phyloP scores from a whole-genome alignment of 2,329 filamentous ascomycete species.

The Colletotrichum echinochloae region DNA sequence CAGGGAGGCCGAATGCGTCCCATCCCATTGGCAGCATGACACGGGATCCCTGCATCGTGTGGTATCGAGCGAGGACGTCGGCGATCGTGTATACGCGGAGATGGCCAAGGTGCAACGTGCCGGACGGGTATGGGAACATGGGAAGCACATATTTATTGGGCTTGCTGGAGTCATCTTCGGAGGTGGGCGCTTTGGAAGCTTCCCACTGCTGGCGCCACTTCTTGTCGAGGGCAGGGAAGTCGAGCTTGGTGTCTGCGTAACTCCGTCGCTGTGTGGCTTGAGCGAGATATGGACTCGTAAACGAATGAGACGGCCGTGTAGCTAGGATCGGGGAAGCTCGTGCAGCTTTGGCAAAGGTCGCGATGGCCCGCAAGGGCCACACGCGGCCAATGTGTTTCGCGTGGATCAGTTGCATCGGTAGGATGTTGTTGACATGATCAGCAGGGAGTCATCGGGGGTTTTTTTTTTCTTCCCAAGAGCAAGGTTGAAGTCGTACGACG shows the following conservation, averaged over 20 bases:
- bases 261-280: conserved; percentile 45
- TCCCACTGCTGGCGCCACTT: conserved; percentile 67
- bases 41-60: conserved; percentile 77
- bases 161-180: conserved; percentile 41
- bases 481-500: conserved; percentile 21
- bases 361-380: conserved; percentile 30
- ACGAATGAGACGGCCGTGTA: conserved; percentile 22
- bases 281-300: conserved; percentile 20
- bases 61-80: conserved; percentile 84
- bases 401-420: conserved; percentile 47
- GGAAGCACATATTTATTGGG: conserved; percentile 76
- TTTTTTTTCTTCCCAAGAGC: too few relatives aligned
- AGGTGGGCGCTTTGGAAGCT: conserved; percentile 38
- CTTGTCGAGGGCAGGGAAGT: conserved; percentile 60
- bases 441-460: not conserved
- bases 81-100: conserved; percentile 91
- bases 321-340: conserved; percentile 18
- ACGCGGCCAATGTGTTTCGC: conserved; percentile 44
- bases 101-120: conserved; percentile 87
- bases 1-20: conserved; percentile 92
- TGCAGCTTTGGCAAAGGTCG: conserved; percentile 21
- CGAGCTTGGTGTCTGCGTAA: conserved; percentile 55
- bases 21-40: conserved; percentile 93
- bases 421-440: conserved; percentile 42
- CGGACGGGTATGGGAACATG: conserved; percentile 95